Evolutionary conservation across 1,284 basidiomycete genomes (phyloP).

Genomic region (Austropuccinia psidii): DNA sequence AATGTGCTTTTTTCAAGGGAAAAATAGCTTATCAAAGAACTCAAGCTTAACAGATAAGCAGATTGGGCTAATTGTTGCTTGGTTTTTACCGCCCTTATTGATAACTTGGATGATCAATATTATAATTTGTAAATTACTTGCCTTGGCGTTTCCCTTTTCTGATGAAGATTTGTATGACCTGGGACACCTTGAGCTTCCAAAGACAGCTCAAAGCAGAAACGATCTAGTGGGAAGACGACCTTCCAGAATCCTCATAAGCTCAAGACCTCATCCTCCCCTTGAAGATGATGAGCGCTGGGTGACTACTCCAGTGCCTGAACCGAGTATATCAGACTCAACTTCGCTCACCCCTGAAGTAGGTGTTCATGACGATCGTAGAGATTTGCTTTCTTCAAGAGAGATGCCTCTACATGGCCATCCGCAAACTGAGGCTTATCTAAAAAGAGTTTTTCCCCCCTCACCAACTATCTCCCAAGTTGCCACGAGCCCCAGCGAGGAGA

Average conservation of each 20-base stretch:
- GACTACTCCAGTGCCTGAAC: neutral
- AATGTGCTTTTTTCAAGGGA: neutral
- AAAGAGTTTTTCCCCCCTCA: too few species aligned
- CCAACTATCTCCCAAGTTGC: too few species aligned
- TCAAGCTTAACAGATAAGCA: neutral
- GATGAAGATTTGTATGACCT: neutral
- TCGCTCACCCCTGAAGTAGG: too few species aligned
- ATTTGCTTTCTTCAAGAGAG: too few species aligned
- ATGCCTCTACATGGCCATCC: too few species aligned
- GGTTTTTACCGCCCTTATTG: neutral
- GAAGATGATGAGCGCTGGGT: conserved; percentile 6
- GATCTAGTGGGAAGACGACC: neutral
- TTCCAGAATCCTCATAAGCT: neutral
- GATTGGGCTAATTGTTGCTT: conserved; percentile 1
- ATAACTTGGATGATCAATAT: conserved; percentile 13
- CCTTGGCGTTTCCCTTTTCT: neutral
- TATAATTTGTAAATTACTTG: neutral
- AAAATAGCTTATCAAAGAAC: neutral
- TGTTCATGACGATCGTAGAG: too few species aligned
- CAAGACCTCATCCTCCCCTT: neutral
- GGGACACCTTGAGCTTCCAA: neutral
- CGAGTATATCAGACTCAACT: neutral
- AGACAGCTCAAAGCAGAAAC: neutral
- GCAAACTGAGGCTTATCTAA: too few species aligned
- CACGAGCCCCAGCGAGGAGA: too few species aligned